Base-by-base conservation (phyloP, 1,139 yeast species). In the Dujonia santamariae region DNA sequence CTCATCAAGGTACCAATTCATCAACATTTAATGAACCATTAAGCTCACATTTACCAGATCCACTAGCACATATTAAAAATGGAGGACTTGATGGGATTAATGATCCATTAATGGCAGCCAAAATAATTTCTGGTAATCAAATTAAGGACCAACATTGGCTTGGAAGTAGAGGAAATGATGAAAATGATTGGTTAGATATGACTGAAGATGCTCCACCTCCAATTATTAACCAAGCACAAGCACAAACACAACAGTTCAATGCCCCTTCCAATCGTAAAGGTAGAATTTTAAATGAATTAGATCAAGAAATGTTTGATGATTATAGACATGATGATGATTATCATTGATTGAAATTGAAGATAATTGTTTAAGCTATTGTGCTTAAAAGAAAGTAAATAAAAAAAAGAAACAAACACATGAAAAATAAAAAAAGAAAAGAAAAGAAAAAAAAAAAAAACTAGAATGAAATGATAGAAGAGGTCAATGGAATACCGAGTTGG, bases 31-130 rank as follows among this genome's bases (percentile, higher is more conserved):
- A 11, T 31, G 32, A 12, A 12, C 16, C 15, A 16, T n/a, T 17
- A 13, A 16, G 30, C 36, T 54, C 54, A 40, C 63, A 50, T 32
- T 52, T 68, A 18, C 73, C 75, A 3, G 75, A 69, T 40, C 75
- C 75, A 0, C 51, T 69, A 36, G 71, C 74, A 2, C 75, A 69
- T 41, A 54, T 69, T n/a, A 51, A 50, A 32, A 71, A 67, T 34
- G 73, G 73, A 1, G 59, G 51, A 15, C 47, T 69, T 11, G 48
- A 43, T 2, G 61, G 52, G 25, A 42, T 59, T 14, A 43, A 29
- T 14, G 59, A 56, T 33, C 67, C 73, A 2, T 51, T 69, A 11
- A 54, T 61, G 34, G 72, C 74, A 3, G 75, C 75, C 4, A 54
- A 61, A 39, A 51, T 67, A 4, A 49, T 66, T 7, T 64, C 71